Conservation (phyloP, 1,284 basidiomycete species). For the Sanghuangporus sanghuang region DNA sequence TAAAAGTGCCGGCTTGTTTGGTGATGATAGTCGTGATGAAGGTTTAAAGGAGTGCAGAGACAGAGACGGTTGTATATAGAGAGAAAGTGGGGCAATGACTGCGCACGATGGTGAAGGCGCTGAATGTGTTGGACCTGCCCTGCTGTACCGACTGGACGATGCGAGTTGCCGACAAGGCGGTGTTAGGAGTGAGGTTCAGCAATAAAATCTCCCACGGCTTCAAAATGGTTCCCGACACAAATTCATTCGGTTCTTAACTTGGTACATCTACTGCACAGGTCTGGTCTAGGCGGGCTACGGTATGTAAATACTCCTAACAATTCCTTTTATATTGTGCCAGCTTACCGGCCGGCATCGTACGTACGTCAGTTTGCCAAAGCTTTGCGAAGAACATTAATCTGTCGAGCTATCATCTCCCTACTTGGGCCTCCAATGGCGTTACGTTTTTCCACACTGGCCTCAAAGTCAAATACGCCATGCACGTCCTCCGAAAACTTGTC, state of each 20-base stretch:
- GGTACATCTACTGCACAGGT: background rate
- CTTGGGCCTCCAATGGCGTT: conserved; percentile 92
- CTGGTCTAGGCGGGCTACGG: no score
- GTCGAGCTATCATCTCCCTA: conserved; percentile 78
- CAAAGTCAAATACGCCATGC: conserved; percentile 82
- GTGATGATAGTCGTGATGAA: conserved; percentile 14
- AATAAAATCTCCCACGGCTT: conserved; percentile 11
- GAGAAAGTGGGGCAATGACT: background rate
- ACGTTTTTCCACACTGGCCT: conserved; percentile 91
- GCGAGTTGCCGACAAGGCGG: background rate
- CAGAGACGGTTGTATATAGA: background rate
- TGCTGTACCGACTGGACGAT: background rate
- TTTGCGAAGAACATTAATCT: conserved; percentile 68
- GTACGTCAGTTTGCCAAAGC: conserved; percentile 32
- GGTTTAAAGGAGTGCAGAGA: conserved; percentile 19
- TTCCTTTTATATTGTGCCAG: no score
- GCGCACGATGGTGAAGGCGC: background rate
- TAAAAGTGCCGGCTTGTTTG: conserved; percentile 18
- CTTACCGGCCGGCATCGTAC: background rate
- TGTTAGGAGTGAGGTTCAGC: background rate
- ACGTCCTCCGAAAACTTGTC: conserved; percentile 83
- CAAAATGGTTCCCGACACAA: background rate
- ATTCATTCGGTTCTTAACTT: background rate
- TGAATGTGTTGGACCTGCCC: background rate
- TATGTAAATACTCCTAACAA: no score